These are phyloP conservation scores for Aspergillus neoniger DNA, from an alignment of 2,329 filamentous ascomycete genomes.

Conservation along the genomic window DNA sequence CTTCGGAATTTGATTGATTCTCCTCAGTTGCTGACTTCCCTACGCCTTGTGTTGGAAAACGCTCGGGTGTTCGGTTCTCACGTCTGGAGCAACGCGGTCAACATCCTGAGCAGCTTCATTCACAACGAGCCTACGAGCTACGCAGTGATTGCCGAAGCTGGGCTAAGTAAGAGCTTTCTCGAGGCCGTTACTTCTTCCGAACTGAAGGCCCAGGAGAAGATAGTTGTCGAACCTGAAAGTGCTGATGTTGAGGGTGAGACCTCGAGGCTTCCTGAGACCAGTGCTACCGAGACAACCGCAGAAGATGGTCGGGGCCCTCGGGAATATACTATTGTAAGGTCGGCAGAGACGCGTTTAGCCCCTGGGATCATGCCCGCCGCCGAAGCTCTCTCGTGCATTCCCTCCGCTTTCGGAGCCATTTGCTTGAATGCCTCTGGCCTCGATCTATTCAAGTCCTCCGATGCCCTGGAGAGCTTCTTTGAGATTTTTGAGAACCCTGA, in stretches of 20 bases:
- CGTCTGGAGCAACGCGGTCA: slow-evolving; percentile 93
- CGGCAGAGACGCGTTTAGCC: slow-evolving; percentile 49
- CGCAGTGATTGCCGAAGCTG: slow-evolving; percentile 90
- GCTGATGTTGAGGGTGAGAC: slow-evolving; percentile 39
- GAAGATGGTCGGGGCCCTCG: slow-evolving; percentile 26
- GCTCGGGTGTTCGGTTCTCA: slow-evolving; percentile 81
- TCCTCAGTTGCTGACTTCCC: slow-evolving; percentile 74
- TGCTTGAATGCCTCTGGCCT: slow-evolving; percentile 87
- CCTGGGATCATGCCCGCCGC: slow-evolving; percentile 79
- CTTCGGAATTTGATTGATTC: slow-evolving; percentile 94
- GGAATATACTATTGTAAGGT: slow-evolving; percentile 35
- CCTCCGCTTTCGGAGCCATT: slow-evolving; percentile 87
- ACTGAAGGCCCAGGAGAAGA: slow-evolving; percentile 39
- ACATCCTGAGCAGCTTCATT: slow-evolving; percentile 91
- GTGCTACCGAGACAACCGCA: slow-evolving; percentile 24
- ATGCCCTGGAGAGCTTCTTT: slow-evolving; percentile 82
- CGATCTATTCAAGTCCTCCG: slow-evolving; percentile 80
- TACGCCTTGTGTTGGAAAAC: slow-evolving; percentile 80
- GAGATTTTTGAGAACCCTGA: slow-evolving; percentile 94
- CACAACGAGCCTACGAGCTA: slow-evolving; percentile 99
- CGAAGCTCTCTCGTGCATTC: slow-evolving; percentile 85
- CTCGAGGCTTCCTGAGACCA: slow-evolving; percentile 36
- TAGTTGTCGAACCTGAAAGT: slow-evolving; percentile 28
- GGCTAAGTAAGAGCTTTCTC: slow-evolving; percentile 81
- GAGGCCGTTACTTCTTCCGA: slow-evolving; percentile 68